Base-by-base conservation (phyloP, 2,329 filamentous ascomycete genomes). In the Cordyceps militaris region DNA sequence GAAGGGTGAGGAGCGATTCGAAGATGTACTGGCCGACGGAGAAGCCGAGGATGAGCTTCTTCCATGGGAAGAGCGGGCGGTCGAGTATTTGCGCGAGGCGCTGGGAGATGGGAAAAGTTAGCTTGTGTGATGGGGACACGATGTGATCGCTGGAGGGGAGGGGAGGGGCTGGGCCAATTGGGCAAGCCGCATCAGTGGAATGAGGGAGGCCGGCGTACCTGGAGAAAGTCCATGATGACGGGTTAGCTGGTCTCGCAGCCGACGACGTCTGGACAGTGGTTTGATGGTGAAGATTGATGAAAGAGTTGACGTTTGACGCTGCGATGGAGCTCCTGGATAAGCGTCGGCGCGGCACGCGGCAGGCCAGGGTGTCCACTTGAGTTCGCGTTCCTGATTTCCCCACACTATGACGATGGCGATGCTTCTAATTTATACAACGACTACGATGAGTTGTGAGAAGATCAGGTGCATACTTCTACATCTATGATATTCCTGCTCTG, bases 51-150 rank as follows among this genome's bases (percentile, higher is more conserved):
- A 99, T 92, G 66, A 99, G 85, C 71, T 85, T 88, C 84, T 97
- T 99, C 94, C 94, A 99, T 57, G 94, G 93, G 77, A 97, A 96
- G 69, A 89, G 79, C 59, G 93, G 92, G 69, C 89, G 85, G 78
- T 99, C 94, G 67, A 97, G 87, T 73, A 88, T 86, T 73, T 84
- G 84, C 70, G 91, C 90, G 65, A 97, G 85, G 78, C 82, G 82
- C 83, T 87, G 69, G 49, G 36, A 21, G 14, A 34, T 10, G 24
- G 9, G 24, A 4, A n/a, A n/a, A 38, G 44, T 56, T 55, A 40
- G 42, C n/a, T 32, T 30, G 4, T 16, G 26, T 21, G 11, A 32
- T n/a, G 24, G 23, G 13, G 7, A n/a, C n/a, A 2, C 11, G 19
- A 9, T n/a, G 21, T 2, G 49, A 52, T 36, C n/a, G 47, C 8